phyloP scores from a whole-genome alignment of 2,329 filamentous ascomycete genomes.

The Penicillium griseofulvum region DNA sequence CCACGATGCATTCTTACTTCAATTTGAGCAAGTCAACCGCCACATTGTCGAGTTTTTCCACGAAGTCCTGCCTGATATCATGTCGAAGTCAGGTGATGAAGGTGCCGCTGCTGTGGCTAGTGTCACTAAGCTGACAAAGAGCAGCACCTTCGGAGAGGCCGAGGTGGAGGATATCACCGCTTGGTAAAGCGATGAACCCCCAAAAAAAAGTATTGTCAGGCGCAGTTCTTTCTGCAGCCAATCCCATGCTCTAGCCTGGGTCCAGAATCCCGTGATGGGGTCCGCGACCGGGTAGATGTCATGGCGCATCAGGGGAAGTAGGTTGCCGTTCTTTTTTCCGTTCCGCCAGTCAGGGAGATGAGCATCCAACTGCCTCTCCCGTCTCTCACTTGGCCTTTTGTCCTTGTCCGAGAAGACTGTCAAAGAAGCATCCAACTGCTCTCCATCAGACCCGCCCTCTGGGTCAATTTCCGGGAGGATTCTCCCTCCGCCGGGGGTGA shows the following conservation, averaged over 20 bases:
- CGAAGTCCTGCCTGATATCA: slow-evolving; percentile 82
- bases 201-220: slow-evolving; percentile 15
- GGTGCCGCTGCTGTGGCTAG: slow-evolving; percentile 51
- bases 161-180: slow-evolving; percentile 96
- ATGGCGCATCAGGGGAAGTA: slow-evolving; percentile 31
- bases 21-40: slow-evolving; percentile 94
- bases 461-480: slow-evolving; percentile 17
- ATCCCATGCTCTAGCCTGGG: slow-evolving; percentile 20
- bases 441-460: slow-evolving; percentile 37
- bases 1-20: slow-evolving; percentile 91
- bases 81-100: slow-evolving; percentile 60
- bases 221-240: slow-evolving; percentile 29
- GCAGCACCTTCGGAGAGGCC: slow-evolving; percentile 89
- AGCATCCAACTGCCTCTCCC: slow-evolving; percentile 44
- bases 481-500: slow-evolving; percentile 17
- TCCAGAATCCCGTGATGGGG: neutral
- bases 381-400: slow-evolving; percentile 24
- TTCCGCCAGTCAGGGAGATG: slow-evolving; percentile 40
- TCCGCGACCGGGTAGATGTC: slow-evolving; percentile 11
- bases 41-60: slow-evolving; percentile 82
- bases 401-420: slow-evolving; percentile 33
- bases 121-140: slow-evolving; percentile 69
- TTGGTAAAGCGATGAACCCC: slow-evolving; percentile 59
- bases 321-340: slow-evolving; percentile 36
- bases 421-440: slow-evolving; percentile 47